Evolutionary conservation across 345 rosid genomes (phyloP).

Genomic region (Draba incana): DNA sequence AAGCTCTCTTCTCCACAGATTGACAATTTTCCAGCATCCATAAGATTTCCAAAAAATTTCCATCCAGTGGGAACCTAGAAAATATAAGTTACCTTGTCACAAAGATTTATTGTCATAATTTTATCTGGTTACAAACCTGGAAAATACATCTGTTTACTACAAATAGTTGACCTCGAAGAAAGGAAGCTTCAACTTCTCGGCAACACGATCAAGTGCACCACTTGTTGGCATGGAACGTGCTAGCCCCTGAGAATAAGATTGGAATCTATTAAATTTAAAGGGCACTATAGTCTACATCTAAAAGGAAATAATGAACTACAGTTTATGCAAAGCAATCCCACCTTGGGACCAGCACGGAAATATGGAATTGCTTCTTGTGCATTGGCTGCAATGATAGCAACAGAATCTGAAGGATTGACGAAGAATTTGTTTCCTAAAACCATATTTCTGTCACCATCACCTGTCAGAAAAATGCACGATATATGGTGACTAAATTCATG

Average conservation of each 20-base stretch:
- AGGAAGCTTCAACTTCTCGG: conserved; percentile 76
- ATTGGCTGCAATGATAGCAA: conserved; percentile 82
- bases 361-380: conserved; percentile 75
- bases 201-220: conserved; percentile 95
- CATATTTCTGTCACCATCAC: conserved; percentile 92
- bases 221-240: conserved; percentile 99
- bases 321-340: conserved; percentile 33
- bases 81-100: conserved; percentile 36
- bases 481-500: background rate
- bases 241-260: conserved; percentile 61
- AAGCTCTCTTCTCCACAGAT: conserved; percentile 97
- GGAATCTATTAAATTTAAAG: conserved; percentile 10
- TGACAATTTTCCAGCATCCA: conserved; percentile 95
- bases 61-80: conserved; percentile 94
- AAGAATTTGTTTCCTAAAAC: conserved; percentile 71
- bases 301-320: background rate
- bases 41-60: conserved; percentile 96
- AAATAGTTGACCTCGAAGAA: conserved; percentile 75
- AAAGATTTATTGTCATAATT: conserved; percentile 5
- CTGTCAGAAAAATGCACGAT: conserved; percentile 43
- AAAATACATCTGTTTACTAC: conserved; percentile 4
- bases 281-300: background rate
- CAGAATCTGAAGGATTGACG: conserved; percentile 83
- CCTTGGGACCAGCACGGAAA: conserved; percentile 78
- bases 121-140: background rate